Conservation (phyloP, 805 yeast genomes). For the Clavispora carvajalis region DNA sequence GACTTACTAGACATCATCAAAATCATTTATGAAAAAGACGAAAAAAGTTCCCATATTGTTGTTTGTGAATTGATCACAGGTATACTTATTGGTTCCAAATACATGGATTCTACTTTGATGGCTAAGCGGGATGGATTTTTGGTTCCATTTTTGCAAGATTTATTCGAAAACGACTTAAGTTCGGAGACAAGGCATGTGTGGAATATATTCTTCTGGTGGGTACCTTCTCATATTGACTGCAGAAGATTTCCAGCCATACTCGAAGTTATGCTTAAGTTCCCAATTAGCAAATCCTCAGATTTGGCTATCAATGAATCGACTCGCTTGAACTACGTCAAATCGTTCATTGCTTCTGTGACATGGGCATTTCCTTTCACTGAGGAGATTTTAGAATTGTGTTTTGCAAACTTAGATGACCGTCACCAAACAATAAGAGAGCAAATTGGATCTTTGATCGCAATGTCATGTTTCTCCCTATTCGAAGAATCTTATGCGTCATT, state of each 20-base stretch:
- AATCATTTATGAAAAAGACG: constrained; percentile 54
- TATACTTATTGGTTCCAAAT: constrained; percentile 45
- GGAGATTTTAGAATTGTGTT: constrained; percentile 36
- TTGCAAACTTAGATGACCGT: constrained; percentile 54
- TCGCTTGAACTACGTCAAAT: constrained; percentile 49
- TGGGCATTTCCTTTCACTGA: constrained; percentile 54
- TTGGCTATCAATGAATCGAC: constrained; percentile 65
- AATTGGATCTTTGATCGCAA: constrained; percentile 56
- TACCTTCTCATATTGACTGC: constrained; percentile 58
- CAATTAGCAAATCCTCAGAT: constrained; percentile 45
- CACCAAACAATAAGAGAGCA: constrained; percentile 69
- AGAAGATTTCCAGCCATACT: constrained; percentile 59
- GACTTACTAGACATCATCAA: constrained; percentile 51
- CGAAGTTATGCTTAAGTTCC: constrained; percentile 40
- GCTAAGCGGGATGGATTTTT: constrained; percentile 43
- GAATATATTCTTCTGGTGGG: constrained; percentile 73
- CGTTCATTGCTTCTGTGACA: constrained; percentile 44
- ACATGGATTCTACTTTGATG: constrained; percentile 30
- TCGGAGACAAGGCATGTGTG: constrained; percentile 74
- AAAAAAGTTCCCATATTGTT: constrained; percentile 71
- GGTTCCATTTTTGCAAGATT: constrained; percentile 35
- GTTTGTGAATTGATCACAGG: constrained; percentile 69
- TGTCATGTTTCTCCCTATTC: constrained; percentile 37
- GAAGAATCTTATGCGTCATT: constrained; percentile 38
- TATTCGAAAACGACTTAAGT: constrained; percentile 55